Evolutionary conservation across 306 rosid genomes (phyloP).

Genomic region (Vicia faba): DNA sequence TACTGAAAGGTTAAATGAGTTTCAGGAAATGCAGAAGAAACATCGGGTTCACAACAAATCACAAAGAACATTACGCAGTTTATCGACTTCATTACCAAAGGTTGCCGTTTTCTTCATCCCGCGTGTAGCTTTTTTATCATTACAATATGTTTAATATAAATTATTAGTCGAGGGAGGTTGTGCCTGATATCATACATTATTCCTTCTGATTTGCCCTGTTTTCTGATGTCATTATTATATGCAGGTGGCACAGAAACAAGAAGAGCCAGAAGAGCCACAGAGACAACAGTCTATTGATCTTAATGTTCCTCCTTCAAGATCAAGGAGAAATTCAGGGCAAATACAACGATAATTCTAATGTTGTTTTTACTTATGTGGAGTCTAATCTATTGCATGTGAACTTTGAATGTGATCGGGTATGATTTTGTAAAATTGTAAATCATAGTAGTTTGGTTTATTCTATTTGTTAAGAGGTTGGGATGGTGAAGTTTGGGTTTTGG

Average conservation of each 20-base stretch:
- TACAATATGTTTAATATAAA: background rate
- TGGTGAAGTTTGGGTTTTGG: slow-evolving; percentile 54
- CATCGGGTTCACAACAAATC: slow-evolving; percentile 60
- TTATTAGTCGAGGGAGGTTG: background rate
- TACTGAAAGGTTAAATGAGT: slow-evolving; percentile 68
- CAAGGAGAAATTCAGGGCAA: slow-evolving; percentile 60
- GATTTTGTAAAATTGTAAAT: slow-evolving; percentile 85
- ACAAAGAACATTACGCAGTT: slow-evolving; percentile 43
- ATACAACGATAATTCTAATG: slow-evolving; percentile 46
- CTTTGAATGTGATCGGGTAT: slow-evolving; percentile 50
- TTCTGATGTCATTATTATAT: slow-evolving; percentile 26
- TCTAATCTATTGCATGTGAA: slow-evolving; percentile 39
- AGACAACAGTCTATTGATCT: slow-evolving; percentile 43
- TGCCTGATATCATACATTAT: background rate
- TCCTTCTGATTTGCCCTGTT: slow-evolving; percentile 19
- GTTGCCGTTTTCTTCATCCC: slow-evolving; percentile 42
- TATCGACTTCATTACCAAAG: slow-evolving; percentile 49
- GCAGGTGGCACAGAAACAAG: slow-evolving; percentile 64
- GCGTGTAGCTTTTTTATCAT: slow-evolving; percentile 14
- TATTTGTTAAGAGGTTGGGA: slow-evolving; percentile 50
- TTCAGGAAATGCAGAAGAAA: slow-evolving; percentile 70
- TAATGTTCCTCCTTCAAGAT: slow-evolving; percentile 62
- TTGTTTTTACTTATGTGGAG: slow-evolving; percentile 40
- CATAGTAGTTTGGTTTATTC: slow-evolving; percentile 56
- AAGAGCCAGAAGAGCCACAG: slow-evolving; percentile 46